Evolutionary conservation across 2,329 filamentous ascomycete genomes (phyloP), one percentile per base, ranked within the genome.

Genomic region (Fusarium longipes): DNA sequence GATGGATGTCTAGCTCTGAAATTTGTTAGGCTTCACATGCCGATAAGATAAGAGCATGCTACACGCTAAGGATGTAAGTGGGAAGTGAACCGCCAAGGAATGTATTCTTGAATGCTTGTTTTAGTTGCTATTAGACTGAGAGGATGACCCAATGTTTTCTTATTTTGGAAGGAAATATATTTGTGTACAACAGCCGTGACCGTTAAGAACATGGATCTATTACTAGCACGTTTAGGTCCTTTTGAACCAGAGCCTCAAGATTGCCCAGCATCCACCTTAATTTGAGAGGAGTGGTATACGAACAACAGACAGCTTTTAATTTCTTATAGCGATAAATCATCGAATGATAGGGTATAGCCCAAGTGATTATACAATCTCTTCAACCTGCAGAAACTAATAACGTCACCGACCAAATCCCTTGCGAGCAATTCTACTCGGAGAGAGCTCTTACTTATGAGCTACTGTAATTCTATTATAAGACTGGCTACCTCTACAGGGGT

Each of bases 41-140:
- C 54, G 68, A 71, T 71, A 67, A 71, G 68, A 71, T 71, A 71
- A 71, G 67, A 33, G 49, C 15, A 22, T 14, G 20, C 27, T 33
- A 14, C 15, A 18, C 33, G 15, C 33, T 36, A 36, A 12, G 35
- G 7, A 36, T 49, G 12, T 20, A 27, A 27, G 22, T 48, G 17
- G 15, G 4, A 18, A 24, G 30, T 49, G 25, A 25, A 36, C 22
- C 22, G 8, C 15, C 7, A 15, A 20, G 24, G n/a, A 17, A 8
- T 42, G 15, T 10, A 25, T 11, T 12, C 12, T 22, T 33, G 12
- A 24, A 33, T 8, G 20, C 17, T 24, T n/a, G 20, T 20, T 18
- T 7, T 10, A 18, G 6, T 18, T 12, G 17, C 6, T 6, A 15
- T 14, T 49, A 15, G 14, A 8, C 8, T 25, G 14, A 20, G 8